A percentile compares a stretch with the other conserved stretches of the same genome.
These are phyloP conservation scores for Ustilago curta DNA, from an alignment of 1,284 basidiomycete genomes.

Conservation along the genomic window DNA sequence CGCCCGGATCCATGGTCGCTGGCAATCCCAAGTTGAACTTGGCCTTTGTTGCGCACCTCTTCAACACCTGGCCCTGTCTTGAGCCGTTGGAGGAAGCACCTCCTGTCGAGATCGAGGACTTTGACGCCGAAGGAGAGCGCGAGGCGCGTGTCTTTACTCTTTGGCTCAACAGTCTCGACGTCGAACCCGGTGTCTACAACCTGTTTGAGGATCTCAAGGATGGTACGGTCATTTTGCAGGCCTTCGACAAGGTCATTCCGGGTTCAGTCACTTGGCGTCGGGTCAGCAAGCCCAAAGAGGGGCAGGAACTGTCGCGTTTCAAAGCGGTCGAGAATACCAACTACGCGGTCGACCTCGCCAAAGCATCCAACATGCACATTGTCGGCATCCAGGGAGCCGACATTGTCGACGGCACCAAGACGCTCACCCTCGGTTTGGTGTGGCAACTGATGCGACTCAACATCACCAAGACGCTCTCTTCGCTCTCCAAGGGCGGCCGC, in stretches of 20 bases:
- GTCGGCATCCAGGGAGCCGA: constrained; percentile 98
- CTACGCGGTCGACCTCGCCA: constrained; percentile 91
- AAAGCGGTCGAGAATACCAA: constrained; percentile 99
- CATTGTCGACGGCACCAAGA: constrained; percentile 91
- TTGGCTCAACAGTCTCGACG: constrained; percentile 96
- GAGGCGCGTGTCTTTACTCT: constrained; percentile 97
- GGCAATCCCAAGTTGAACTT: constrained; percentile 99
- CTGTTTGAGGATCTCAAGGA: constrained; percentile 94
- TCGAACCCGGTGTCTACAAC: constrained; percentile 95
- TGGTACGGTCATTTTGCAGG: constrained; percentile 89
- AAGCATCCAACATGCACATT: constrained; percentile 91
- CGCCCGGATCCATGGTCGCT: constrained; percentile 86
- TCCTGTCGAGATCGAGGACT: constrained; percentile 86
- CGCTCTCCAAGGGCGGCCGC: constrained; percentile 79
- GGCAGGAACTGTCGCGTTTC: constrained; percentile 88
- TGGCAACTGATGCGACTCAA: constrained; percentile 97
- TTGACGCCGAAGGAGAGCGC: constrained; percentile 97
- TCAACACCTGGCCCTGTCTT: constrained; percentile 88
- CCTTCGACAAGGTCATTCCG: constrained; percentile 94
- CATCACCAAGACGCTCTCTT: constrained; percentile 89
- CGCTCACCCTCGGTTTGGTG: constrained; percentile 91
- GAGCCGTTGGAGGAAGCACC: constrained; percentile 85
- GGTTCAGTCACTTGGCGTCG: constrained; percentile 93
- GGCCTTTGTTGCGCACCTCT: constrained; percentile 97
- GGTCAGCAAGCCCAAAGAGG: constrained; percentile 88